phyloP scores from a whole-genome alignment of 495 filamentous ascomycete genomes.

The Penicillium samsonianum region DNA sequence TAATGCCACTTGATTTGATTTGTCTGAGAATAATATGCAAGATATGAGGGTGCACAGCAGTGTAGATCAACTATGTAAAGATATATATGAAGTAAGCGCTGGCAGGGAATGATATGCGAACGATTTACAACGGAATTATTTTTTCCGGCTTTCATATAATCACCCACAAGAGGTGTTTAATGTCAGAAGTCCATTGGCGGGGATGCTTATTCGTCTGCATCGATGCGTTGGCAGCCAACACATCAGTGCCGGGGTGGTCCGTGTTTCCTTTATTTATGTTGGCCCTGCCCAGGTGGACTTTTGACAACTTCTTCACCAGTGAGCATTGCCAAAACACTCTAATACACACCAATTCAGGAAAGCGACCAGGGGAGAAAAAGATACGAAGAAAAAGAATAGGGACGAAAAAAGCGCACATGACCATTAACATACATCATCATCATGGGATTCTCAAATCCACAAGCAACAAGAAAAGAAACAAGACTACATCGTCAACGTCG shows the following conservation, averaged over 20 bases:
- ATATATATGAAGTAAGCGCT: not conserved
- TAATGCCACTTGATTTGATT: slow-evolving; percentile 16
- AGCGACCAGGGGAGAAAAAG: not conserved
- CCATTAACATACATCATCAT: slow-evolving; percentile 11
- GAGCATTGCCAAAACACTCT: not conserved
- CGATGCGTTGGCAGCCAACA: slow-evolving; percentile 14
- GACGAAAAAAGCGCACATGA: slow-evolving; percentile 4
- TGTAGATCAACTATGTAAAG: no score
- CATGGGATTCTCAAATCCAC: not conserved
- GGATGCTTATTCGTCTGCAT: not conserved
- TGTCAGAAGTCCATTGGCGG: slow-evolving; percentile 3
- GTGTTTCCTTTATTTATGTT: slow-evolving; percentile 17
- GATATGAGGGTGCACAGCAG: not conserved
- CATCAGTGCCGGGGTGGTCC: slow-evolving; percentile 10
- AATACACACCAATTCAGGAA: not conserved
- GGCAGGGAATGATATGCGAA: not conserved
- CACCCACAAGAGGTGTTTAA: not conserved
- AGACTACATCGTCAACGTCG: slow-evolving; percentile 11
- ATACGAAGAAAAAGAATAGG: not conserved
- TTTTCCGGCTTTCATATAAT: not conserved
- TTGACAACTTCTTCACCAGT: not conserved
- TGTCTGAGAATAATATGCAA: not conserved
- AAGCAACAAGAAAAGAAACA: slow-evolving; percentile 1
- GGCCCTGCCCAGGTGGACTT: not conserved
- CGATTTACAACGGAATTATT: not conserved